Evolutionary conservation across 371 early-diverging fungal species (phyloP), one percentile per base, ranked within the genome.

Genomic region (Zopfochytrium polystomum): DNA sequence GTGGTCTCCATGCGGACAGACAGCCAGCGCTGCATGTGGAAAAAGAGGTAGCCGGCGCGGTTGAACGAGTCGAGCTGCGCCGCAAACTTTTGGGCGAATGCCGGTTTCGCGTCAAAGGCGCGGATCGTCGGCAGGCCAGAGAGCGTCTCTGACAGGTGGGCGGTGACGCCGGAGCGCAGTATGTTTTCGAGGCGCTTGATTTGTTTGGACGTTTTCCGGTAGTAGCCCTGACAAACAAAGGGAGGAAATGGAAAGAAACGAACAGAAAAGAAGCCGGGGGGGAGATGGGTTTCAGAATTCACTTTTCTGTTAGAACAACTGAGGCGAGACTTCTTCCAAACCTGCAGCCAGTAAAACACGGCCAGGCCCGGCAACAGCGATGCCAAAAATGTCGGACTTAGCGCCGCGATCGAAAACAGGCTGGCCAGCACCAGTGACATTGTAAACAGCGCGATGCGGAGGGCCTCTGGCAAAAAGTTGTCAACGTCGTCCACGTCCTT

Each of bases 1-100:
- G 82, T 63, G 31, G 87, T 72, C 68, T 95, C 90, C 30, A 94
- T 80, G 35, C 93, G 86, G n/a, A 92, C 78, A 42, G 72, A 81
- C 82, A 58, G 46, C 70, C 70, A 70, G 47, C 66, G 34, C 29
- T 54, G 54, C 45, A 27, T 35, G 29, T 52, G 55, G 22, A 61
- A 44, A 45, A 61, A 51, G 3, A 50, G 45, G 35, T n/a, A 49
- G 48, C 52, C n/a, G 22, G 59, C 46, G 22, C 9, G 3, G n/a
- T 45, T 43, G 31, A 23, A 42, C 3, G 13, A 4, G 15, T 32
- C n/a, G 30, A 57, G 57, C 4, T n/a, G 46, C 3, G 7, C 5
- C 5, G 29, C 3, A 27, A 57, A 57, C 25, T 38, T 47, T 9
- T 25, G 3, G 11, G 25, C 45, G 23, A 57, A 57, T 25, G 15